Conservation (phyloP, 768 basidiomycete genomes). For the Kondoa subrosea region DNA sequence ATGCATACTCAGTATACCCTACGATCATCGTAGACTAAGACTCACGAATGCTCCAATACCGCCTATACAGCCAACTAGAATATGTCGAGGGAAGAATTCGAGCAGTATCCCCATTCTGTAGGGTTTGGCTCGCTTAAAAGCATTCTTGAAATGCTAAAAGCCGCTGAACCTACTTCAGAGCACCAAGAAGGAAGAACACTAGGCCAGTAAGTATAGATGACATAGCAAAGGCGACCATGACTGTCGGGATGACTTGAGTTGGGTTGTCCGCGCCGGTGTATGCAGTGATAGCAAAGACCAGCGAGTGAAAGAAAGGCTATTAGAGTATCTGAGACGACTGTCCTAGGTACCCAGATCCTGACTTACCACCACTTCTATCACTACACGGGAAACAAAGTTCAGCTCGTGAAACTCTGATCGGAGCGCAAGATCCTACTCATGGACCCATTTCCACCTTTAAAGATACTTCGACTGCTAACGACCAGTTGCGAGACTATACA, state of each 20-base stretch:
- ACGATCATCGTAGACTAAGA: constrained; percentile 56
- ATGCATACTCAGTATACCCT: background rate
- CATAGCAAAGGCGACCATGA: constrained; percentile 69
- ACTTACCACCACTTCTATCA: background rate
- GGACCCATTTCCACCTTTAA: constrained; percentile 75
- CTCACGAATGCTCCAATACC: constrained; percentile 91
- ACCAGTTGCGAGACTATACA: constrained; percentile 62
- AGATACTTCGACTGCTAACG: constrained; percentile 66
- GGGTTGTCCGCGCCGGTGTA: constrained; percentile 56
- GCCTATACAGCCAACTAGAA: constrained; percentile 83
- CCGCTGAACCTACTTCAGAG: constrained; percentile 36
- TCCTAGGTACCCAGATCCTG: background rate
- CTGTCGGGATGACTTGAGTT: constrained; percentile 68
- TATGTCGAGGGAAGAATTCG: constrained; percentile 91
- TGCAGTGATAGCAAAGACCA: constrained; percentile 56
- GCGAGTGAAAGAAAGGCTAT: constrained; percentile 63
- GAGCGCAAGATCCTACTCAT: constrained; percentile 35
- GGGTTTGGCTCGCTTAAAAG: constrained; percentile 30
- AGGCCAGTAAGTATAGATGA: constrained; percentile 60
- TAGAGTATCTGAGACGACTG: constrained; percentile 41
- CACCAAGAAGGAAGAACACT: constrained; percentile 32
- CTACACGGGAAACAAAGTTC: background rate
- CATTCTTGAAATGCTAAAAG: background rate
- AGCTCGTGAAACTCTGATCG: background rate
- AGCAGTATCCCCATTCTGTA: constrained; percentile 56